phyloP scores from a whole-genome alignment of 1,139 yeast species.

The Debaryomycetaceae sp. region DNA sequence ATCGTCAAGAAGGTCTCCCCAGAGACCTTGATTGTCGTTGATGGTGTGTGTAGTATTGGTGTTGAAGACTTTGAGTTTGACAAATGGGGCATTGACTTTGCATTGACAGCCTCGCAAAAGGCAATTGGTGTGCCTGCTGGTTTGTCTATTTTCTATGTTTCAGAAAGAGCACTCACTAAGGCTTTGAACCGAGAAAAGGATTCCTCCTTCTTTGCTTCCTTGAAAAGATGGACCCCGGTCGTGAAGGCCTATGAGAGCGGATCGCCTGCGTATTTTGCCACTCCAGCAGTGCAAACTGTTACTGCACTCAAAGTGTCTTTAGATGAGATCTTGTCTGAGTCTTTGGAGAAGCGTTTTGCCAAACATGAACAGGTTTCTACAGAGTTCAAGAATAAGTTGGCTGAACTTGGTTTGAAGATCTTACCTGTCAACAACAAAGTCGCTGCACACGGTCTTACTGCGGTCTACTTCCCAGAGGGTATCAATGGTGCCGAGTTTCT shows the following conservation, averaged over 20 bases:
- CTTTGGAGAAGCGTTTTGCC: constrained; percentile 61
- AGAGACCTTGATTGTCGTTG: constrained; percentile 78
- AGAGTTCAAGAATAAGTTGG: constrained; percentile 57
- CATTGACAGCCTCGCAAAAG: constrained; percentile 89
- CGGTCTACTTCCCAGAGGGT: constrained; percentile 79
- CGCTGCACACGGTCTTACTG: constrained; percentile 87
- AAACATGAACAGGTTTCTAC: constrained; percentile 63
- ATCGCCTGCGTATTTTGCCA: constrained; percentile 83
- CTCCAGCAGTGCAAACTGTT: constrained; percentile 86
- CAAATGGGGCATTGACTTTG: constrained; percentile 87
- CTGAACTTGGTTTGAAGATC: constrained; percentile 61
- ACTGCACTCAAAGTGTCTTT: constrained; percentile 79
- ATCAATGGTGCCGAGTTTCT: constrained; percentile 64
- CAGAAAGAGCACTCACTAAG: constrained; percentile 68
- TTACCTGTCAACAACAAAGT: constrained; percentile 59
- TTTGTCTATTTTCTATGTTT: constrained; percentile 71
- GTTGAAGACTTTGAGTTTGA: constrained; percentile 85
- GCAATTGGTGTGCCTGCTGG: constrained; percentile 97
- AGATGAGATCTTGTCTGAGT: constrained; percentile 60
- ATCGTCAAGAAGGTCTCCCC: constrained; percentile 68
- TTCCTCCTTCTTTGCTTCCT: constrained; percentile 67
- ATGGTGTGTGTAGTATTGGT: constrained; percentile 92
- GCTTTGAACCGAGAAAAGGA: constrained; percentile 57
- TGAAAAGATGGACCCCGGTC: constrained; percentile 85
- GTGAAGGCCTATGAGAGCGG: constrained; percentile 86